These are phyloP conservation scores for Vairimorpha necatrix DNA, from an alignment of 371 early-diverging fungal species.

Conservation along the genomic window DNA sequence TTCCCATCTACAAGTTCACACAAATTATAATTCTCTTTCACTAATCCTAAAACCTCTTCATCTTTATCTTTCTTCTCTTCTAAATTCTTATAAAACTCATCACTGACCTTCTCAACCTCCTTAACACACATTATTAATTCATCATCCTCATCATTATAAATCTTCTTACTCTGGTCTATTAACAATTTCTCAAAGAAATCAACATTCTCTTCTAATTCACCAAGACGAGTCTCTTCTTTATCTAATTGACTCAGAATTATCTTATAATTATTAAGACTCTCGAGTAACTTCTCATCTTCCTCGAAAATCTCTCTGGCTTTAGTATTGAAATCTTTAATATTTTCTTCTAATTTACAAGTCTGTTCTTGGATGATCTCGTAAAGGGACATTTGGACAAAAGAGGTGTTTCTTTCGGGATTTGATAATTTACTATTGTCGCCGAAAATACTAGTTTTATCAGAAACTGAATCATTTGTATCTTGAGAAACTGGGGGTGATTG, in stretches of 20 bases:
- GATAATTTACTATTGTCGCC: not conserved
- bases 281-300: constrained; percentile 53
- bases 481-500: not conserved
- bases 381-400: constrained; percentile 43
- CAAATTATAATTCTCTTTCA: constrained; percentile 58
- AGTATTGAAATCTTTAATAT: constrained; percentile 49
- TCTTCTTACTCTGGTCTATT: constrained; percentile 11
- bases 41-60: constrained; percentile 54
- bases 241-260: constrained; percentile 33
- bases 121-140: constrained; percentile 25
- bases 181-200: constrained; percentile 51
- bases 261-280: constrained; percentile 49
- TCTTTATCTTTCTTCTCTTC: constrained; percentile 54
- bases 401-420: constrained; percentile 5
- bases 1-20: constrained; percentile 49
- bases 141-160: not conserved
- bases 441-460: not conserved
- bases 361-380: constrained; percentile 54
- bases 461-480: not conserved
- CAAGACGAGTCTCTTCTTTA: constrained; percentile 39
- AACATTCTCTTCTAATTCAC: constrained; percentile 48
- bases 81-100: constrained; percentile 49
- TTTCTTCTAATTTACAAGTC: constrained; percentile 49
- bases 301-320: constrained; percentile 53
- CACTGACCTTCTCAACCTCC: constrained; percentile 55